Evolutionary conservation across 2,329 filamentous ascomycete species (phyloP).

Genomic region (Bipolaris bicolor): DNA sequence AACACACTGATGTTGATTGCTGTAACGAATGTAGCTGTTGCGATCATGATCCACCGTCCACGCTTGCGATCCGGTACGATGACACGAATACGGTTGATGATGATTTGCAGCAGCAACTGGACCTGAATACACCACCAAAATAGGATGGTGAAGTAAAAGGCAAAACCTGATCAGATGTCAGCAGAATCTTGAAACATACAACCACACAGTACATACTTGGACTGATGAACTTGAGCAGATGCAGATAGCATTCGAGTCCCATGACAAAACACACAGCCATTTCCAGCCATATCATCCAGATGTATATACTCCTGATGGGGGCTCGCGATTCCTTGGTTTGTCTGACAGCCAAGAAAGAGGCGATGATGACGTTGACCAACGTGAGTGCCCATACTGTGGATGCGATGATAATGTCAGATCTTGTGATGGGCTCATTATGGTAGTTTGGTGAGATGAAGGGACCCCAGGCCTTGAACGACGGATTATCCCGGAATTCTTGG

Average conservation of each 20-base stretch:
- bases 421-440: constrained; percentile 35
- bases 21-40: constrained; percentile 47
- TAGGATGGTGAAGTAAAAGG: constrained; percentile 44
- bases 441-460: constrained; percentile 34
- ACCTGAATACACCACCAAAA: constrained; percentile 49
- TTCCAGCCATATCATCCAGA: constrained; percentile 59
- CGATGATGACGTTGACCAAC: constrained; percentile 32
- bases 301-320: constrained; percentile 49
- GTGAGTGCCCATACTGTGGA: constrained; percentile 40
- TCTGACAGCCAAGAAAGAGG: constrained; percentile 42
- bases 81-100: constrained; percentile 50
- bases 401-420: constrained; percentile 41
- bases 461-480: constrained; percentile 33
- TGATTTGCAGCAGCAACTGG: constrained; percentile 49
- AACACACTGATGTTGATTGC: constrained; percentile 48
- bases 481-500: constrained; percentile 23
- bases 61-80: constrained; percentile 42
- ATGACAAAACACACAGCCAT: constrained; percentile 53
- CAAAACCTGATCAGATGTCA: constrained; percentile 35
- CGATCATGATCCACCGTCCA: constrained; percentile 46
- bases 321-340: constrained; percentile 37
- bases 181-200: not conserved
- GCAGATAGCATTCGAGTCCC: constrained; percentile 49
- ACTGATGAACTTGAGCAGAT: constrained; percentile 41
- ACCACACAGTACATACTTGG: constrained; percentile 35